Conservation (phyloP, 352 stramenopile genomes). For the Globisporangium heterothallicum region DNA sequence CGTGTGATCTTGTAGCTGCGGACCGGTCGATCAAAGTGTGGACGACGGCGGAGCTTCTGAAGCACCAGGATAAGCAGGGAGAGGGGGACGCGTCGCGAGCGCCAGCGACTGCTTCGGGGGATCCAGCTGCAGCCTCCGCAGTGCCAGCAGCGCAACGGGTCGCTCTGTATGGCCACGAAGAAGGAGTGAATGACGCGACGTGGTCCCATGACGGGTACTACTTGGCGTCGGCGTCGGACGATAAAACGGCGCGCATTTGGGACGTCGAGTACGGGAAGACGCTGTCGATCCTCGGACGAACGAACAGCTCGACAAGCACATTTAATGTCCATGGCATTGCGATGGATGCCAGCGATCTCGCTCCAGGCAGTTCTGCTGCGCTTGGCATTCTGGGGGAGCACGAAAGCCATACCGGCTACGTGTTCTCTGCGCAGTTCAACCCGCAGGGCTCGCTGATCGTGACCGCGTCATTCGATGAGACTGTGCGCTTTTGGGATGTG, state of each 20-base stretch:
- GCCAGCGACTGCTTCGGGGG: not conserved
- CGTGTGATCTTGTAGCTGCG: slow-evolving; percentile 38
- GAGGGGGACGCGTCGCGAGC: too few relatives aligned
- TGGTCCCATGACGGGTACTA: slow-evolving; percentile 87
- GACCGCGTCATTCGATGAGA: slow-evolving; percentile 92
- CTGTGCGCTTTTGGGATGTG: slow-evolving; percentile 95
- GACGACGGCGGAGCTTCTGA: slow-evolving; percentile 24
- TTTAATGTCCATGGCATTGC: slow-evolving; percentile 21
- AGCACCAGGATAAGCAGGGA: too few relatives aligned
- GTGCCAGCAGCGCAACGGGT: slow-evolving; percentile 16
- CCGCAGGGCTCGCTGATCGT: slow-evolving; percentile 90
- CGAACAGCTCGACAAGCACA: slow-evolving; percentile 19
- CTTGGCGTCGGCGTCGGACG: slow-evolving; percentile 93
- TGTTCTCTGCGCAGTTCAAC: slow-evolving; percentile 95
- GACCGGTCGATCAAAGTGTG: slow-evolving; percentile 80
- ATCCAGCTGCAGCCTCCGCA: not conserved
- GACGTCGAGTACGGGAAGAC: slow-evolving; percentile 86
- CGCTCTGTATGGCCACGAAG: slow-evolving; percentile 83
- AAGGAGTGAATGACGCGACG: slow-evolving; percentile 92
- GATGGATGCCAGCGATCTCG: slow-evolving; percentile 13
- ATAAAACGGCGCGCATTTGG: slow-evolving; percentile 94
- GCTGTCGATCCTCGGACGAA: slow-evolving; percentile 63
- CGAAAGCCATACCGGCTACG: slow-evolving; percentile 90
- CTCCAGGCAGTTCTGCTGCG: not conserved
- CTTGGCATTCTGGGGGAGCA: slow-evolving; percentile 12